Percentiles rank a stretch among this genome's conserved stretches.
Evolutionary conservation across 176 grass and related monocot genomes (phyloP).

Genomic region (Microstegium vimineum): DNA sequence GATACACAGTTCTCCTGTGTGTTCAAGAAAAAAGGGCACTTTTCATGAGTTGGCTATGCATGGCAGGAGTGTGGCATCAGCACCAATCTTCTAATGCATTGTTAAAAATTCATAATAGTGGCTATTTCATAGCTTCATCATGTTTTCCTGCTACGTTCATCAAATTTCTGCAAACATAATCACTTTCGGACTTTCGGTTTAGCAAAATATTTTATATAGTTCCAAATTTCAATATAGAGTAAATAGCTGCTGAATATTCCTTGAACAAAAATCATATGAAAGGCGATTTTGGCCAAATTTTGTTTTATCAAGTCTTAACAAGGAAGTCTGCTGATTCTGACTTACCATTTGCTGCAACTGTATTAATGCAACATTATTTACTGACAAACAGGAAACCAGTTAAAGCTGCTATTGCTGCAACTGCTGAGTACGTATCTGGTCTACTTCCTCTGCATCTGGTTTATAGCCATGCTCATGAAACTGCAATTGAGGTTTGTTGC

Average conservation of each 20-base stretch:
- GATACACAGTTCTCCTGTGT: neutral
- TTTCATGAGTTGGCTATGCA: neutral
- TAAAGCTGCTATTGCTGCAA: constrained; percentile 82
- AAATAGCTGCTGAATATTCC: neutral
- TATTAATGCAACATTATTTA: constrained; percentile 15
- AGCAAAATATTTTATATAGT: neutral
- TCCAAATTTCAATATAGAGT: neutral
- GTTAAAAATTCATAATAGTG: neutral
- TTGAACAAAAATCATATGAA: neutral
- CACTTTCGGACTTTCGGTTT: neutral
- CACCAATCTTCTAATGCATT: neutral
- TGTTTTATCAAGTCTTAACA: neutral
- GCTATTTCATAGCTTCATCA: neutral
- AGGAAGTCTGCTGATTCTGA: neutral
- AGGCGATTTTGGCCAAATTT: neutral
- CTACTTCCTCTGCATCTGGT: constrained; percentile 82
- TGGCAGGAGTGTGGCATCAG: neutral
- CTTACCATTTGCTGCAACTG: constrained; percentile 13
- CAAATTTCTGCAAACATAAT: neutral
- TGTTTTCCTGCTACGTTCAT: neutral
- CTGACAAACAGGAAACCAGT: constrained; percentile 62
- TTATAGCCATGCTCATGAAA: constrained; percentile 94
- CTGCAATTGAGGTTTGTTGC: constrained; percentile 75
- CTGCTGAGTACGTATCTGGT: constrained; percentile 82
- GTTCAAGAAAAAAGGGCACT: neutral